phyloP scores from a whole-genome alignment of 176 grass and related monocot genomes.

The Oryza australiensis region DNA sequence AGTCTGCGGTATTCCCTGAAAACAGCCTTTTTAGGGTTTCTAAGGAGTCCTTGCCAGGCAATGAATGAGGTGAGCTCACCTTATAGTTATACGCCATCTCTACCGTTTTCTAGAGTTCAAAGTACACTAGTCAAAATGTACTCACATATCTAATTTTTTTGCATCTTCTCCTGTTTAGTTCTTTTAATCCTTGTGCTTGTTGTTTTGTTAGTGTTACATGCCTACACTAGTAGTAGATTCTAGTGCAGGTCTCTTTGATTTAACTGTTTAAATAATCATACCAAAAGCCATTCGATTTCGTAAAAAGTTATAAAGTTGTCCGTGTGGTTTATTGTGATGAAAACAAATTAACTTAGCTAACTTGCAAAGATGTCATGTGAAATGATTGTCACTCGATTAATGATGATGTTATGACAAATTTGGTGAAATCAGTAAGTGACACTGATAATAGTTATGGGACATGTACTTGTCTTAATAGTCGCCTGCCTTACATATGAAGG shows the following conservation, averaged over 20 bases:
- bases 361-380: not conserved
- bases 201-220: not conserved
- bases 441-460: not conserved
- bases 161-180: not conserved
- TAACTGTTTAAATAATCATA: constrained; percentile 27
- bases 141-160: constrained; percentile 11
- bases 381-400: not conserved
- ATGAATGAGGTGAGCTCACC: constrained; percentile 69
- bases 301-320: constrained; percentile 12
- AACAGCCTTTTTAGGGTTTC: constrained; percentile 78
- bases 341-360: constrained; percentile 9
- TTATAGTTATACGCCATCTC: constrained; percentile 18
- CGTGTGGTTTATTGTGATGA: not conserved
- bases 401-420: not conserved
- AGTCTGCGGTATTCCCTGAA: constrained; percentile 80
- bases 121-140: not conserved
- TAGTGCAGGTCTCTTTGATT: constrained; percentile 10
- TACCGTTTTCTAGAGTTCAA: not conserved
- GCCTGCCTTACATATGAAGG: not conserved
- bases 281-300: not conserved
- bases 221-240: constrained; percentile 22
- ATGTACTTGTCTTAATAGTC: not conserved
- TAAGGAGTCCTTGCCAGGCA: constrained; percentile 68
- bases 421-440: not conserved
- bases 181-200: not conserved